Base-by-base conservation (phyloP, 257 asterid species). In the Nicotiana tomentosiformis region DNA sequence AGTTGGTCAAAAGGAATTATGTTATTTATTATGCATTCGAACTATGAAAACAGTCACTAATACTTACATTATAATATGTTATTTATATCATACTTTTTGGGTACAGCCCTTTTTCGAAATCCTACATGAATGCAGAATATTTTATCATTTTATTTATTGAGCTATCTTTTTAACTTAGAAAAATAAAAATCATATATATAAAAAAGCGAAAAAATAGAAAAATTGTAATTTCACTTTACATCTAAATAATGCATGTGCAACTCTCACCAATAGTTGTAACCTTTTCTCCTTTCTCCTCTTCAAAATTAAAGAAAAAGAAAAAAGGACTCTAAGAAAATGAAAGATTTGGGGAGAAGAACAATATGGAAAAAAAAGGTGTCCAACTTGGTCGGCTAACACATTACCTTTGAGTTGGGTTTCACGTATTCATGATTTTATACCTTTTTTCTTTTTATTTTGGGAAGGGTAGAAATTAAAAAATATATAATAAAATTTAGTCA, bases 1-100 rank as follows among this genome's bases (percentile, higher is more conserved):
- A n/a, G 35, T 43, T 70, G 37, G 20, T 20, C 35, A 43, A 70
- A 11, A 20, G n/a, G 60, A 46, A 70, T 12, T 61, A 61, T 10
- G 67, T 8, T 3, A 61, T 9, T 23, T 43, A 12, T 20, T n/a
- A n/a, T 1, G 3, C 2, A 39, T 69, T 69, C 3, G 10, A 39
- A 3, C 2, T 3, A 0, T 1, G 10, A 1, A 39, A 39, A 1
- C 49, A 1, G 0, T 0, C 10, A 30, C 32, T 23, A 23, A 23
- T 23, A 23, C 26, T 23, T 23, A 1, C 1, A 23, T 23, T 23
- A 23, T 0, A 23, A 23, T 23, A 23, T 23, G 26, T 23, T 23
- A 23, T 23, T 23, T 23, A 0, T 23, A 23, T 23, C 26, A 23
- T 23, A 23, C 26, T 23, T 23, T 23, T 23, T 23, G 26, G 0